A percentile compares a stretch with the other conserved stretches of the same genome.
Evolutionary conservation across 2,329 filamentous ascomycete genomes (phyloP).

Genomic region (Colletotrichum paranaense): DNA sequence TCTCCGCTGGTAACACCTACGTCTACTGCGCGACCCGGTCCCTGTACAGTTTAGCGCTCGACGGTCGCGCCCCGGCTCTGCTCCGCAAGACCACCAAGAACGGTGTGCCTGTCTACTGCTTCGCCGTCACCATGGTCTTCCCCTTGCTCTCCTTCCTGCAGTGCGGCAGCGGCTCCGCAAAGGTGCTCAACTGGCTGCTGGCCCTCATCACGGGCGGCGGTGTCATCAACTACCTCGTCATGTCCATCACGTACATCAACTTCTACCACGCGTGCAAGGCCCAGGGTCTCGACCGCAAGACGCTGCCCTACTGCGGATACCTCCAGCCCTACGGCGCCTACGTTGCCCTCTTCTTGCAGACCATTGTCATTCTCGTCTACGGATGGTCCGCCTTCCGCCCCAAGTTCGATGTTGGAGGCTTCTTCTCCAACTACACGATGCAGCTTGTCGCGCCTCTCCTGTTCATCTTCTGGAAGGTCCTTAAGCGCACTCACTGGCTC

Average conservation of each 20-base stretch:
- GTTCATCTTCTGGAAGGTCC: constrained; percentile 68
- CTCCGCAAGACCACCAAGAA: constrained; percentile 45
- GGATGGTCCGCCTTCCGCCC: constrained; percentile 74
- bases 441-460: constrained; percentile 69
- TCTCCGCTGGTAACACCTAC: constrained; percentile 67
- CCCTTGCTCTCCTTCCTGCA: constrained; percentile 35
- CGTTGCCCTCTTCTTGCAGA: constrained; percentile 66
- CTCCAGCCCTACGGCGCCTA: constrained; percentile 73
- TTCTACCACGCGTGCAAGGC: constrained; percentile 68
- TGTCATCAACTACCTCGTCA: constrained; percentile 35
- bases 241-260: constrained; percentile 67
- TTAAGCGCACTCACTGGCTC: constrained; percentile 69
- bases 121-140: constrained; percentile 30
- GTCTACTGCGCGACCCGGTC: constrained; percentile 67
- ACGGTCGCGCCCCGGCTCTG: constrained; percentile 60
- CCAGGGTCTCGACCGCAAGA: constrained; percentile 67
- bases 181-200: constrained; percentile 74
- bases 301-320: constrained; percentile 74
- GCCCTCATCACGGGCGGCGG: constrained; percentile 70
- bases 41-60: constrained; percentile 66
- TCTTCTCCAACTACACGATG: constrained; percentile 74
- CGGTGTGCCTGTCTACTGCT: constrained; percentile 43
- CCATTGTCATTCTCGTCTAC: constrained; percentile 70
- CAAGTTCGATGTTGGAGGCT: constrained; percentile 66
- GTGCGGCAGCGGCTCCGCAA: constrained; percentile 61